phyloP scores from a whole-genome alignment of 305 asterid species.

The Plantago lanceolata region DNA sequence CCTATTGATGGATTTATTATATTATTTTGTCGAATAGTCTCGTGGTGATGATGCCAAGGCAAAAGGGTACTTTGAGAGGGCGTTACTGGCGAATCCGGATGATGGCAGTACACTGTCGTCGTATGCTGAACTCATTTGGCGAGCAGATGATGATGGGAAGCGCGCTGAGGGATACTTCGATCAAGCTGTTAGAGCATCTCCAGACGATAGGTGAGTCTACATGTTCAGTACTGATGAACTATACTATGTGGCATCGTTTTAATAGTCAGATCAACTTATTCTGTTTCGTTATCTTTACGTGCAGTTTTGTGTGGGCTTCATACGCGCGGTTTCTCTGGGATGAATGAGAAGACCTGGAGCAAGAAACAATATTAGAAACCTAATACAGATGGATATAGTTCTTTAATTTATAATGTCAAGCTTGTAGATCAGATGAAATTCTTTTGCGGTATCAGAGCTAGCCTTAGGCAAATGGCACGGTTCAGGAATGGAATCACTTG shows the following conservation, averaged over 20 bases:
- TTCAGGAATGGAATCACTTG: neutral
- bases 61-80: slow-evolving; percentile 51
- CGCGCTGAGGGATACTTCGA: slow-evolving; percentile 43
- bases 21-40: slow-evolving; percentile 23
- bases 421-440: neutral
- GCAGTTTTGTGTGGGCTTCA: slow-evolving; percentile 51
- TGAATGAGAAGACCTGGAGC: slow-evolving; percentile 21
- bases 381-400: neutral
- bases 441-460: neutral
- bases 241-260: neutral
- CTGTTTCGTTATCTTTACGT: neutral
- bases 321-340: slow-evolving; percentile 66
- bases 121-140: slow-evolving; percentile 53
- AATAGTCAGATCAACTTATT: neutral
- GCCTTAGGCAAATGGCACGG: neutral
- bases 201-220: slow-evolving; percentile 37
- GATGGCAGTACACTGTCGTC: slow-evolving; percentile 40
- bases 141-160: slow-evolving; percentile 29
- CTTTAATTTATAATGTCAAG: neutral
- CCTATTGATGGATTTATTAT: neutral
- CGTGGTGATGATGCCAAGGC: slow-evolving; percentile 39
- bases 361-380: neutral
- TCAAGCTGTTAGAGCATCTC: slow-evolving; percentile 41
- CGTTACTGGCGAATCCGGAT: slow-evolving; percentile 38
- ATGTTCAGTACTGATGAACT: neutral